Conservation (phyloP, 2,329 filamentous ascomycete species). For the Ceratocystis papillata region DNA sequence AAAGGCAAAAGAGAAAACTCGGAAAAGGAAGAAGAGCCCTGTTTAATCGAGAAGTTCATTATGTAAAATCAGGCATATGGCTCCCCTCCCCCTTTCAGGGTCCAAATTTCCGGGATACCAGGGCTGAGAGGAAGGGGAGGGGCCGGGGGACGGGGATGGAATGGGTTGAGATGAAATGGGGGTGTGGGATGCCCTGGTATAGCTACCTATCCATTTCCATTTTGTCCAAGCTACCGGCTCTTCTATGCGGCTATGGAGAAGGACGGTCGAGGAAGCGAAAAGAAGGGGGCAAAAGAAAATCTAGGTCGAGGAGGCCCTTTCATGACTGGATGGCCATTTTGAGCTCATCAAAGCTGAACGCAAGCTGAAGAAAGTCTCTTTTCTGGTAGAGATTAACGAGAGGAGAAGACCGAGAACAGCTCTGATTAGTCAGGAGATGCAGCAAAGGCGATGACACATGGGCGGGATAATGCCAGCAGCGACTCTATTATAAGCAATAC, state of each 20-base stretch:
- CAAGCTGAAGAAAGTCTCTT: background rate
- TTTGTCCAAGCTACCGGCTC: conserved; percentile 1
- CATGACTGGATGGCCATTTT: background rate
- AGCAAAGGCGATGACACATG: background rate
- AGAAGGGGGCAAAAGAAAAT: background rate
- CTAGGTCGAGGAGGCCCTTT: background rate
- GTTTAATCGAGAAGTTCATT: background rate
- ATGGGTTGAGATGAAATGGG: background rate
- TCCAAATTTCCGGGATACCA: conserved; percentile 10
- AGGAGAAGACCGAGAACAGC: background rate
- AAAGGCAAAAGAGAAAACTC: conserved; percentile 2
- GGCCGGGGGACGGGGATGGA: background rate
- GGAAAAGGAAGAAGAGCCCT: background rate
- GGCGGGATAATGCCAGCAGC: background rate
- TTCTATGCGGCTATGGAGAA: background rate
- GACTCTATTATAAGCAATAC: background rate
- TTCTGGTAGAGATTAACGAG: background rate
- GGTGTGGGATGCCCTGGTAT: background rate
- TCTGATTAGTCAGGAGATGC: background rate
- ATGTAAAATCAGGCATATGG: conserved; percentile 12
- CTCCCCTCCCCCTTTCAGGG: conserved; percentile 7
- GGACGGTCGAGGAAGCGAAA: background rate
- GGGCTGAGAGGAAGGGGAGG: conserved; percentile 3
- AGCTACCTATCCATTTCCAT: conserved; percentile 1
- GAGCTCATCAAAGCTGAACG: background rate